phyloP scores from a whole-genome alignment of 2,329 filamentous ascomycete genomes.

The Colletotrichum salicis region DNA sequence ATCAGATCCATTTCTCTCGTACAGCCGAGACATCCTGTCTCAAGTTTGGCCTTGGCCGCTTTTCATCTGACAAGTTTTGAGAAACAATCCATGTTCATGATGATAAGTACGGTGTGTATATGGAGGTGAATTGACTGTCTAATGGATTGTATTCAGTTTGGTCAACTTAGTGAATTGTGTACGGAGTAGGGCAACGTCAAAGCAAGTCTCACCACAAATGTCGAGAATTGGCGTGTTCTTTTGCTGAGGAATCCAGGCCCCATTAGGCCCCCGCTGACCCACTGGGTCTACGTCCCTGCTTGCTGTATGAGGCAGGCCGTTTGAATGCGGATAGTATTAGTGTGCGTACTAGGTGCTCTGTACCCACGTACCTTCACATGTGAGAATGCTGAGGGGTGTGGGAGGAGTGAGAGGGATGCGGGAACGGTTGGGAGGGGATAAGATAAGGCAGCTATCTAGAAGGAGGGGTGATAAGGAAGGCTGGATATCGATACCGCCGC shows the following conservation, averaged over 20 bases:
- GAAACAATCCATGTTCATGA: neutral
- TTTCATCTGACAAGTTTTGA: neutral
- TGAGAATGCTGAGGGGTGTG: neutral
- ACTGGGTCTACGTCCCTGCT: neutral
- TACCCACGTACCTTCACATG: constrained; percentile 4
- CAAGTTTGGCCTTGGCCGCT: neutral
- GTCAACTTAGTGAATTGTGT: neutral
- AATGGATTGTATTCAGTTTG: neutral
- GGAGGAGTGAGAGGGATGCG: no score
- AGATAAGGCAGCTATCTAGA: neutral
- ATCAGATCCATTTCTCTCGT: constrained; percentile 13
- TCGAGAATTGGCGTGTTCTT: no score
- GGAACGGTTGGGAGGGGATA: neutral
- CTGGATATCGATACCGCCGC: neutral
- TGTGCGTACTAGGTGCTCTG: neutral
- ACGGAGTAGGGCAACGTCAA: neutral
- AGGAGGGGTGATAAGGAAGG: constrained; percentile 15
- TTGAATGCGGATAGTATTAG: neutral
- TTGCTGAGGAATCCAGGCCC: constrained; percentile 4
- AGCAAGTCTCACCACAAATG: neutral
- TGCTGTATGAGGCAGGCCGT: constrained; percentile 24
- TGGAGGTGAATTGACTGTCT: neutral
- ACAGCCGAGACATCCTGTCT: neutral
- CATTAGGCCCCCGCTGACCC: neutral
- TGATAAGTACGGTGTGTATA: neutral